Base-by-base conservation (phyloP, 805 yeast genomes). In the Lachancea lanzarotensis region DNA sequence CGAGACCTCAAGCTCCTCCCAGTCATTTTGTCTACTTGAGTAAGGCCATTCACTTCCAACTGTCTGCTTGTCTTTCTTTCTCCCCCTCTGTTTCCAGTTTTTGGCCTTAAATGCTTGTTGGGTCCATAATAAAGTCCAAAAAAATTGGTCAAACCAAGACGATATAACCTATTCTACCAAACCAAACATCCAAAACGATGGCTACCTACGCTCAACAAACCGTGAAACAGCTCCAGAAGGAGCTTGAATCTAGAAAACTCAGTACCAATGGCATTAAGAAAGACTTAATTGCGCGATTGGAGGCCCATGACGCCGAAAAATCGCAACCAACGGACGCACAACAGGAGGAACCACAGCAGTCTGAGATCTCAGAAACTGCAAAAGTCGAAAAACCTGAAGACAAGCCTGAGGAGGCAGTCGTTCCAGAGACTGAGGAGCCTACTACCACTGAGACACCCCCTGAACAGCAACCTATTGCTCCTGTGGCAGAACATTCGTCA, bases 211-310 rank as follows among this genome's bases (percentile, higher is more conserved):
- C 49, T 10, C 43, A 44, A 20, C 37, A 42, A 15, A 82, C 90
- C 2, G 96, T 89, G 42, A 80, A 82, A 16, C 95, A 89, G 69
- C 74, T 91, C 64, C 90, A 86, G 62, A 95, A 84, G 50, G 57
- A 77, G 45, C 74, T 91, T 55, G 82, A 82, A 55, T 65, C 73
- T 18, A 79, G 81, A 49, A 84, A 82, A 1, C 74, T 91, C 41
- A 63, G 93, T 2, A 70, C 72, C 5, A 76, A 76, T 33, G 98
- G 98, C 18, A 81, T 86, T 54, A 91, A 91, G 65, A 80, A 83
- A 35, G 96, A 88, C 42, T 68, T 84, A 53, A 69, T 84, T 45
- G 75, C 75, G 13, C 74, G 93, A 54, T 68, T 84, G 50, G 76
- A 71, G 47, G 35, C 52, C n/a, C 38, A 44, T 60, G 53, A 50